Percentiles rank a stretch among this genome's conserved stretches.
These are phyloP conservation scores for Polysphondylium violaceum DNA, from an alignment of 78 protist species.

Conservation along the genomic window DNA sequence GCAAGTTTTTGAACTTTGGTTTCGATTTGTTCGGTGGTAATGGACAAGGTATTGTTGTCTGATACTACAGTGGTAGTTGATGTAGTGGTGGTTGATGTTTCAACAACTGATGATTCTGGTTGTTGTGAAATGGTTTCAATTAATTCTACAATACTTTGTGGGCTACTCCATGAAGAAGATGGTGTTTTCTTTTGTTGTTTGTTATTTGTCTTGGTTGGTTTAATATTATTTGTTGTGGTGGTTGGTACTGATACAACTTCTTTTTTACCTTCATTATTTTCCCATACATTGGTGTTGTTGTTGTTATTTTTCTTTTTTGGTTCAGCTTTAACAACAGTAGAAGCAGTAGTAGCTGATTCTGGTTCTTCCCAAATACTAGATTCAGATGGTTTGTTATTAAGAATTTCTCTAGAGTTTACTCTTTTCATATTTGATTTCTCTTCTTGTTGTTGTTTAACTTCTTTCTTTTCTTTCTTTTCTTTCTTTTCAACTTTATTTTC, in stretches of 20 bases:
- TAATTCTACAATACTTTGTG: neutral
- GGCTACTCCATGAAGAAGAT: neutral
- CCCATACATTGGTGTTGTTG: neutral
- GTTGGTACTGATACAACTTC: neutral
- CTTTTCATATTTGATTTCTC: conserved; percentile 1
- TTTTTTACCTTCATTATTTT: too few species aligned
- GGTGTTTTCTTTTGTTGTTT: neutral
- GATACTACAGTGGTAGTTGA: neutral
- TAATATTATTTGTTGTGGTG: neutral
- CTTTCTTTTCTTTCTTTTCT: neutral
- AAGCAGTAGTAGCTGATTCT: neutral
- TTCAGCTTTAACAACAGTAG: neutral
- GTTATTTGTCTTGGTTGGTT: neutral
- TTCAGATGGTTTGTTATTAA: conserved; percentile 4
- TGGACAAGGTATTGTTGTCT: neutral
- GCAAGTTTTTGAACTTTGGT: neutral
- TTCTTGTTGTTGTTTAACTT: conserved; percentile 6
- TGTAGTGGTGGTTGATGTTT: neutral
- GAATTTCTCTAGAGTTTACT: conserved; percentile 4
- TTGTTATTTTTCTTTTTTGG: too few species aligned
- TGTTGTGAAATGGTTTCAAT: neutral
- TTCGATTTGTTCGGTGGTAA: neutral
- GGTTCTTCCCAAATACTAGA: conserved; percentile 33
- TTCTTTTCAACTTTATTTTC: conserved; percentile 17
- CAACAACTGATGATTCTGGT: neutral